These are phyloP conservation scores for Tetrapisispora namnaoensis DNA, from an alignment of 805 yeast genomes.

Conservation along the genomic window DNA sequence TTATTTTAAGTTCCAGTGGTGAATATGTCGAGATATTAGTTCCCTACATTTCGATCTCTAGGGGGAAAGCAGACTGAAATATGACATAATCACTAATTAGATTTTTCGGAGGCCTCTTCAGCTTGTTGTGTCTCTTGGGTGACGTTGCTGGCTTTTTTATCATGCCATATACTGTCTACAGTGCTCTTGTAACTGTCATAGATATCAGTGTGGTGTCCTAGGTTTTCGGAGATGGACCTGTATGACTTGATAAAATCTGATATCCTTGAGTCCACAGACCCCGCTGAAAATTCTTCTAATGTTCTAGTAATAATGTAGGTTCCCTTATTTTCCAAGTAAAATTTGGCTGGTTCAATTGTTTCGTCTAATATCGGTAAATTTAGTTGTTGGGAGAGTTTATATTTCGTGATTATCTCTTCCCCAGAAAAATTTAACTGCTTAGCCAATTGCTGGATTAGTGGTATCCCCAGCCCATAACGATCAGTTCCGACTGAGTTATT, in stretches of 20 bases:
- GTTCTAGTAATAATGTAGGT: constrained; percentile 19
- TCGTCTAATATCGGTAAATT: background rate
- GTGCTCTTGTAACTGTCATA: constrained; percentile 10
- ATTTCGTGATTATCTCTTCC: background rate
- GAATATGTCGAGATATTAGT: no score
- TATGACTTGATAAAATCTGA: constrained; percentile 9
- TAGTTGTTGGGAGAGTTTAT: background rate
- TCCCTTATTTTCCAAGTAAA: constrained; percentile 9
- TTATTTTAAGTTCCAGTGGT: background rate
- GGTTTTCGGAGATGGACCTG: constrained; percentile 3
- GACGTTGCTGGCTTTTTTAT: background rate
- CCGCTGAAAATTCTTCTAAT: constrained; percentile 10
- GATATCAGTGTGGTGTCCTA: constrained; percentile 5
- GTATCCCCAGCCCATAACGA: constrained; percentile 18
- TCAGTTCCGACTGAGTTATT: constrained; percentile 10
- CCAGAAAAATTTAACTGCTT: constrained; percentile 12
- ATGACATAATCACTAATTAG: no score
- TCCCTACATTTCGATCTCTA: no score
- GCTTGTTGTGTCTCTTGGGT: background rate
- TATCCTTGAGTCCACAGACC: constrained; percentile 5
- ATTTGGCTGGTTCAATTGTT: background rate
- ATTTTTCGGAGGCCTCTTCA: background rate
- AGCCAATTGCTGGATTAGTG: constrained; percentile 11
- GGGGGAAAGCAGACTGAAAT: no score
- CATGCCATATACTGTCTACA: constrained; percentile 3